Evolutionary conservation across 2,329 filamentous ascomycete genomes (phyloP).

Genomic region (Paraconiothyrium brasiliense): DNA sequence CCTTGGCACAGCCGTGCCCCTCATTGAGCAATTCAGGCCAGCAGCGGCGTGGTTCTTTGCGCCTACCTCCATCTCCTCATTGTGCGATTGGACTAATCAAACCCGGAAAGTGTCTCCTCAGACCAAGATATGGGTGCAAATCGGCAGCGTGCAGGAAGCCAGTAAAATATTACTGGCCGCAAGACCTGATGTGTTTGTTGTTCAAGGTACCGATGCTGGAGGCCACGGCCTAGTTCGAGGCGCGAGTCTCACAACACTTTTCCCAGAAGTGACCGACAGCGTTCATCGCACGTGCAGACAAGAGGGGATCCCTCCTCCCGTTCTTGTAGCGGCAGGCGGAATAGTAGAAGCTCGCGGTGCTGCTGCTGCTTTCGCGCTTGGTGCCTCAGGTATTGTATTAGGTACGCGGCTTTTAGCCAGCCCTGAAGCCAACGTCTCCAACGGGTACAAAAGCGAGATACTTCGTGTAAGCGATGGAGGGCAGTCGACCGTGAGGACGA

Average conservation of each 20-base stretch:
- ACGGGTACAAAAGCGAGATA: conserved; percentile 60
- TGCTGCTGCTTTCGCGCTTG: conserved; percentile 65
- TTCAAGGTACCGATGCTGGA: conserved; percentile 71
- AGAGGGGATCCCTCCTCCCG: conserved; percentile 30
- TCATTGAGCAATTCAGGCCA: conserved; percentile 64
- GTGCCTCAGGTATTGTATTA: conserved; percentile 64
- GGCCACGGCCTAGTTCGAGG: conserved; percentile 68
- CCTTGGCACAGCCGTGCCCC: conserved; percentile 57
- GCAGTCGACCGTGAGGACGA: conserved; percentile 59
- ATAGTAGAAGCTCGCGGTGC: conserved; percentile 66
- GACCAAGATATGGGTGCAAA: conserved; percentile 67
- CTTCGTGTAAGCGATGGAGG: conserved; percentile 61
- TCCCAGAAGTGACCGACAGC: conserved; percentile 66
- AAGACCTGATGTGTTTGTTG: conserved; percentile 66
- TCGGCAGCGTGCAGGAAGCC: conserved; percentile 68
- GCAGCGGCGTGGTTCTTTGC: conserved; percentile 75
- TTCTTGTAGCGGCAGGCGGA: conserved; percentile 67
- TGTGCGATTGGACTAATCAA: conserved; percentile 43
- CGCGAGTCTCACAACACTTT: conserved; percentile 63
- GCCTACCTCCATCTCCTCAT: conserved; percentile 41
- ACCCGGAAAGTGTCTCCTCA: conserved; percentile 44
- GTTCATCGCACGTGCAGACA: conserved; percentile 42
- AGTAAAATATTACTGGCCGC: conserved; percentile 58
- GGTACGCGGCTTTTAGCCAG: conserved; percentile 71
- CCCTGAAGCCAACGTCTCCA: conserved; percentile 57